Conservation (phyloP, 257 asterid genomes). For the Plantago major region DNA sequence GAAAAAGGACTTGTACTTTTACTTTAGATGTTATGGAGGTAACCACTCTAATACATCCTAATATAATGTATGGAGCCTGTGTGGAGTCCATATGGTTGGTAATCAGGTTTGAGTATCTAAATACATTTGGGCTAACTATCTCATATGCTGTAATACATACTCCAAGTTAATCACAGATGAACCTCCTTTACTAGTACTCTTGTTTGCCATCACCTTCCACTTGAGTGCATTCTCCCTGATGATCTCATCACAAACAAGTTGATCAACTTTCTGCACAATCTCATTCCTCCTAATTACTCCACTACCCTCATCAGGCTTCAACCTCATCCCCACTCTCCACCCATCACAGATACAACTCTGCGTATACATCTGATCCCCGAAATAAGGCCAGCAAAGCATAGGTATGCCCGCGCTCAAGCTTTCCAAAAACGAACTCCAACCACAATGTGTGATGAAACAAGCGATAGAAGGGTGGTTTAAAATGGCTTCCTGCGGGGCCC, state of each 20-base stretch:
- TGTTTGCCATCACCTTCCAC: conserved; percentile 32
- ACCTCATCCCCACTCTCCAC: conserved; percentile 43
- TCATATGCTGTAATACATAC: conserved; percentile 23
- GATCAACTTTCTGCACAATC: conserved; percentile 34
- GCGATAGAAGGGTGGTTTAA: conserved; percentile 41
- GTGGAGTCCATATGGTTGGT: too few relatives aligned
- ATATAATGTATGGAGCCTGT: too few relatives aligned
- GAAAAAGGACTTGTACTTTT: too few relatives aligned
- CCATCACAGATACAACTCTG: conserved; percentile 37
- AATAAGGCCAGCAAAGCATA: conserved; percentile 59
- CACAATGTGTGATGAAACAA: conserved; percentile 60
- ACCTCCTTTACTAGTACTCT: conserved; percentile 36
- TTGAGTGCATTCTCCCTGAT: conserved; percentile 34
- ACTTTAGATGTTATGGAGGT: too few relatives aligned
- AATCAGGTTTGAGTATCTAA: too few relatives aligned
- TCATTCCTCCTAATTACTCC: conserved; percentile 44
- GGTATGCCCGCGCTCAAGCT: conserved; percentile 59
- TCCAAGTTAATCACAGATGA: conserved; percentile 28
- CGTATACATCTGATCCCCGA: conserved; percentile 53
- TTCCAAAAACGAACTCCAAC: conserved; percentile 63
- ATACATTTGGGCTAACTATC: too few relatives aligned
- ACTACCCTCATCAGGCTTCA: conserved; percentile 22
- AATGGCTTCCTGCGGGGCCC: conserved; percentile 71
- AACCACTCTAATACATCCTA: too few relatives aligned
- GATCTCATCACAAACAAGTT: conserved; percentile 24